Evolutionary conservation across 768 basidiomycete species (phyloP).

Genomic region (Russula brevipes): DNA sequence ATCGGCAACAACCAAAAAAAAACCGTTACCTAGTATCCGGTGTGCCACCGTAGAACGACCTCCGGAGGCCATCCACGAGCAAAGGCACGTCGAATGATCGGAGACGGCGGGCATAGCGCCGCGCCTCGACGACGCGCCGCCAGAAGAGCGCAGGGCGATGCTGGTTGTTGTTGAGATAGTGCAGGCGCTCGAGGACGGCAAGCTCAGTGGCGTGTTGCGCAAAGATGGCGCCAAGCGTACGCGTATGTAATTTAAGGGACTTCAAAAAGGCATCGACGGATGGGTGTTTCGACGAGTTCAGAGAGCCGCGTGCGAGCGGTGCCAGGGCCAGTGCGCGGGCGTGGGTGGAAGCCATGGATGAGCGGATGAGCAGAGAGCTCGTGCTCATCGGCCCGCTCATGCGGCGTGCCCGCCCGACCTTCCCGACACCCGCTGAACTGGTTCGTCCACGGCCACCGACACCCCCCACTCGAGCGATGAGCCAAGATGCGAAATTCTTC

Average conservation of each 20-base stretch:
- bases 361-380: neutral
- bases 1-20: neutral
- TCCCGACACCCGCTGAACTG: neutral
- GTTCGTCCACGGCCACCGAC: neutral
- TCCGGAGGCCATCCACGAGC: conserved; percentile 37
- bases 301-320: conserved; percentile 17
- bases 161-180: conserved; percentile 80
- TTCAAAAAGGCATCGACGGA: conserved; percentile 56
- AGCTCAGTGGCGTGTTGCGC: conserved; percentile 46
- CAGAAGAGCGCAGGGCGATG: conserved; percentile 67
- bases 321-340: neutral
- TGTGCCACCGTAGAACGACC: conserved; percentile 47
- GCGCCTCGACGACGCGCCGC: conserved; percentile 57
- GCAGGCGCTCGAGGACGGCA: conserved; percentile 57
- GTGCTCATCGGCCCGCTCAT: neutral
- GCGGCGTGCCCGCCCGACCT: neutral
- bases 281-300: conserved; percentile 30
- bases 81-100: conserved; percentile 27
- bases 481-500: conserved; percentile 88
- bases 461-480: conserved; percentile 32
- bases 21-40: conserved; percentile 36
- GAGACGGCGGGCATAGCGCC: conserved; percentile 43
- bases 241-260: conserved; percentile 49
- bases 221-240: conserved; percentile 45
- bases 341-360: neutral